phyloP scores from a whole-genome alignment of 306 rosid genomes.

The Malus orientalis region DNA sequence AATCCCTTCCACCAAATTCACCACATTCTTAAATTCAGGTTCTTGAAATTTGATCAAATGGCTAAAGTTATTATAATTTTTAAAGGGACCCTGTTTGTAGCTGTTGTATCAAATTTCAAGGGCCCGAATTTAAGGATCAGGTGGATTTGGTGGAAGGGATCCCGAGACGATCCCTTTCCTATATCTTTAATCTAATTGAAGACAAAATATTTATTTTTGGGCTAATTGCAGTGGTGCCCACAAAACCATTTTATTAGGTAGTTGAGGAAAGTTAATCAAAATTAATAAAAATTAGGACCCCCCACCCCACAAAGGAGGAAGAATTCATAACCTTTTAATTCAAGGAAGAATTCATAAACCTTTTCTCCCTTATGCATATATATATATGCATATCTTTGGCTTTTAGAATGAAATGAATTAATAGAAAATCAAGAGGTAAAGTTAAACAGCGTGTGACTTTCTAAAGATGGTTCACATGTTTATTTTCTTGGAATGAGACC shows the following conservation, averaged over 20 bases:
- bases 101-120: too few relatives aligned
- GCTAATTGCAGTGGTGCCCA: neutral
- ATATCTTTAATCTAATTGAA: neutral
- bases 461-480: neutral
- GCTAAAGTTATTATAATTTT: too few relatives aligned
- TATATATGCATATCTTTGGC: neutral
- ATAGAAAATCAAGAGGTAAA: neutral
- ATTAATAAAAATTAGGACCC: neutral
- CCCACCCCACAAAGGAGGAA: neutral
- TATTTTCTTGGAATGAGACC: too few relatives aligned
- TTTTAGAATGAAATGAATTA: neutral
- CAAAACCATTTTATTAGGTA: neutral
- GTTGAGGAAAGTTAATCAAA: neutral
- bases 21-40: rapidly evolving
- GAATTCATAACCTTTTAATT: neutral
- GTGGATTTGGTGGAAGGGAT: too few relatives aligned
- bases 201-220: neutral
- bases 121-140: too few relatives aligned
- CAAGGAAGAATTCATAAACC: neutral
- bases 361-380: neutral
- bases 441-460: neutral
- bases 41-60: too few relatives aligned
- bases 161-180: neutral
- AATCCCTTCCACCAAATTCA: too few relatives aligned
- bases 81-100: too few relatives aligned